These are phyloP conservation scores for Tylopilus plumbeoviolaceoides DNA, from an alignment of 768 basidiomycete species.

Conservation along the genomic window DNA sequence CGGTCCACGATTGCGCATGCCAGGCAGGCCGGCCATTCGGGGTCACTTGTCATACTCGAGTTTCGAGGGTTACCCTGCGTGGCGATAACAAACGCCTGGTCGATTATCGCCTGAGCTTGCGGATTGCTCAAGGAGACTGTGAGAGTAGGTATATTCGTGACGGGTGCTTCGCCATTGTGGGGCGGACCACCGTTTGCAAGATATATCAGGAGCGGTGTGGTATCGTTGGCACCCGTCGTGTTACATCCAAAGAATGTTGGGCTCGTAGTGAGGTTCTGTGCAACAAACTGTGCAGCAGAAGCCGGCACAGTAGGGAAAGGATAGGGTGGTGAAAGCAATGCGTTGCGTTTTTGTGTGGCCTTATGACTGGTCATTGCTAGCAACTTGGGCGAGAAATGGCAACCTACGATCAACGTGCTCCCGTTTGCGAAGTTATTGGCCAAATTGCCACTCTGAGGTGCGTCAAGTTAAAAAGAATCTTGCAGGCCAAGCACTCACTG, in stretches of 20 bases:
- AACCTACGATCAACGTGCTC: constrained; percentile 24
- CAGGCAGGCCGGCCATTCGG: constrained; percentile 46
- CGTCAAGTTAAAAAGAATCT: neutral
- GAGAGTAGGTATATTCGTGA: constrained; percentile 42
- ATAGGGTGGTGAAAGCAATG: constrained; percentile 32
- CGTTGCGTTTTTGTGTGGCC: constrained; percentile 37
- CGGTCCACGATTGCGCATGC: constrained; percentile 52
- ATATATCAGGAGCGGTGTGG: constrained; percentile 51
- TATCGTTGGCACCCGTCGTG: constrained; percentile 18
- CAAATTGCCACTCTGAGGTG: constrained; percentile 11
- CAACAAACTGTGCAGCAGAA: constrained; percentile 26
- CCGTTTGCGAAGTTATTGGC: constrained; percentile 20
- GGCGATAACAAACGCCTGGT: constrained; percentile 40
- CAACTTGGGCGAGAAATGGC: neutral
- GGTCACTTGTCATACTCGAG: constrained; percentile 29
- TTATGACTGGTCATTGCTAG: neutral
- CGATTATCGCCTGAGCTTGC: constrained; percentile 41
- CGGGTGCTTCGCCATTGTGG: constrained; percentile 32
- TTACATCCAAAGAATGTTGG: constrained; percentile 49
- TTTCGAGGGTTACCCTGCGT: constrained; percentile 39
- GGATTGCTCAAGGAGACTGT: constrained; percentile 35
- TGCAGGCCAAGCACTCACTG: constrained; percentile 19
- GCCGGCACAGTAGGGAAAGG: constrained; percentile 32
- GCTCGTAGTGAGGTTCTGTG: constrained; percentile 33
- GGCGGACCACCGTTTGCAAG: constrained; percentile 52